Conservation (phyloP, 257 asterid species). For the Ajuga chamaepitys region DNA sequence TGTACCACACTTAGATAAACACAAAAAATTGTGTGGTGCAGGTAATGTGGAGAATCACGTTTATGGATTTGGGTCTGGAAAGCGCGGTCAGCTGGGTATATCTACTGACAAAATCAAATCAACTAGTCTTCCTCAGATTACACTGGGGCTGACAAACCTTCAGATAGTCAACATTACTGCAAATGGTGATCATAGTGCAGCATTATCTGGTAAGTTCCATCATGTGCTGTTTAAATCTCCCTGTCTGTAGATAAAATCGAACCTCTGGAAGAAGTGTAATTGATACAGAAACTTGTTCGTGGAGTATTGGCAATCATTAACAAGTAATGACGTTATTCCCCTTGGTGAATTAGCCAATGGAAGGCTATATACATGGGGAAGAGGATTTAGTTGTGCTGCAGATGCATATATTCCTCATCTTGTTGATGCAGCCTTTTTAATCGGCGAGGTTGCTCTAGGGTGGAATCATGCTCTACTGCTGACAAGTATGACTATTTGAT, state of each 20-base stretch:
- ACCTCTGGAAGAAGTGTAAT: neutral
- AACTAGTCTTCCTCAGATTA: conserved; percentile 48
- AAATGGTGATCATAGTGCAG: conserved; percentile 98
- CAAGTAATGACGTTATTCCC: neutral
- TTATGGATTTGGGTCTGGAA: conserved; percentile 83
- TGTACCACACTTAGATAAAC: no score
- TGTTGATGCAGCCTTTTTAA: conserved; percentile 20
- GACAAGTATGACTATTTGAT: conserved; percentile 33
- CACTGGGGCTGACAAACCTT: conserved; percentile 46
- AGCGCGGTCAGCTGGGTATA: conserved; percentile 85
- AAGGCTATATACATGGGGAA: conserved; percentile 74
- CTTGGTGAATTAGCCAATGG: conserved; percentile 45
- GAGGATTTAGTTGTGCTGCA: conserved; percentile 52
- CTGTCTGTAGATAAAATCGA: neutral
- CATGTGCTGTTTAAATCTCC: neutral
- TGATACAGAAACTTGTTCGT: neutral
- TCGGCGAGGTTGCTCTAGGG: conserved; percentile 61
- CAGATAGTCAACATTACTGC: conserved; percentile 36
- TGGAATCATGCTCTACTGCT: conserved; percentile 82
- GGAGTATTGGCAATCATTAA: neutral
- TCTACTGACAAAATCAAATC: conserved; percentile 48
- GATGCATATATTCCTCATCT: conserved; percentile 38
- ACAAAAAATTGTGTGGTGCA: conserved; percentile 22
- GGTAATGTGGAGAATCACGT: conserved; percentile 41
- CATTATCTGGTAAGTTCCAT: conserved; percentile 50